Evolutionary conservation across 768 basidiomycete species (phyloP).

Genomic region (Trametes cingulata): DNA sequence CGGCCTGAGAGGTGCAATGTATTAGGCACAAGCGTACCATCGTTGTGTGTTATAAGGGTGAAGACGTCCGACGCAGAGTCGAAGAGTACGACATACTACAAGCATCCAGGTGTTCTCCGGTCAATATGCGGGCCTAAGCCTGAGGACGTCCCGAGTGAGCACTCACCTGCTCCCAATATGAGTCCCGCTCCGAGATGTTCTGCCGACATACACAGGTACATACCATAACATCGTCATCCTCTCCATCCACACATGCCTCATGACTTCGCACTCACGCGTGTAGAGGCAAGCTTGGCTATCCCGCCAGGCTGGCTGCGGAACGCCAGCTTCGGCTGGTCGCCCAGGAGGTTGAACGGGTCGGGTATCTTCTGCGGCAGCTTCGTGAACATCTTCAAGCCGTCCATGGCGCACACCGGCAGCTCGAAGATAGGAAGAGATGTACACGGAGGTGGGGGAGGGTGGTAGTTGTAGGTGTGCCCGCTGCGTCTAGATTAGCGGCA

Average conservation of each 20-base stretch:
- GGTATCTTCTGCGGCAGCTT: conserved; percentile 72
- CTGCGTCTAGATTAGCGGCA: too few species aligned
- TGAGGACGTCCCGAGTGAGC: neutral
- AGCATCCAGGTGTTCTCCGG: neutral
- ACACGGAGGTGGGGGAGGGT: neutral
- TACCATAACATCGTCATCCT: neutral
- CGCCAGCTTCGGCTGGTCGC: conserved; percentile 86
- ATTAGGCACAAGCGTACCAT: conserved; percentile 53
- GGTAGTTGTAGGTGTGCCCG: neutral
- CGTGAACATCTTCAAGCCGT: conserved; percentile 53
- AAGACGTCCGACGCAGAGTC: conserved; percentile 91
- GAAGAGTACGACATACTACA: conserved; percentile 79
- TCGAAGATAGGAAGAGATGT: neutral
- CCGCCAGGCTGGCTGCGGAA: conserved; percentile 84
- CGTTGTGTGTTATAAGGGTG: conserved; percentile 82
- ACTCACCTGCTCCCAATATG: conserved; percentile 89
- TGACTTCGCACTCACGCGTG: conserved; percentile 54
- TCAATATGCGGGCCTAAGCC: neutral
- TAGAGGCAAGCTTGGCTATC: conserved; percentile 70
- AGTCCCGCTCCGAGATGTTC: conserved; percentile 75
- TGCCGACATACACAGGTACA: conserved; percentile 29
- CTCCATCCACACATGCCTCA: neutral
- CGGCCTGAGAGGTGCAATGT: neutral
- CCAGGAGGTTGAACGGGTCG: conserved; percentile 74
- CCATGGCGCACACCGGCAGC: neutral